Conservation (phyloP, 139 green algal species). For the Picochlorum sp. region DNA sequence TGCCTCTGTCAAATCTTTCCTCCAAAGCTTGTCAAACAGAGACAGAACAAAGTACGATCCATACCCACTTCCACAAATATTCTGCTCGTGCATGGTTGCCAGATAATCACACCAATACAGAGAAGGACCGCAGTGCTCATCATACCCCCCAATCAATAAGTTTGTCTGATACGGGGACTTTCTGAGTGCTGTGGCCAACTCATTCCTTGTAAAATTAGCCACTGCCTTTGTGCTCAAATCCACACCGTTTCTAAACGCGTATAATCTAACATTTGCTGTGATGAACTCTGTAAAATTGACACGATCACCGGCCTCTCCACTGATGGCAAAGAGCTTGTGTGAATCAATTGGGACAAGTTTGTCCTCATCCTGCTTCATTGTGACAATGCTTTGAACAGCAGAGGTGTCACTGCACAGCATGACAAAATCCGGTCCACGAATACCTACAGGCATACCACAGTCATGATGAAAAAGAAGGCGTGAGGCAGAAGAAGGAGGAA, state of each 20-base stretch:
- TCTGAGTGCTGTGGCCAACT: conserved; percentile 88
- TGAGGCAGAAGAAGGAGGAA: background rate
- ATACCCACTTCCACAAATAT: conserved; percentile 94
- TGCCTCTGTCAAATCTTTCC: conserved; percentile 68
- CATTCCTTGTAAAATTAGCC: conserved; percentile 80
- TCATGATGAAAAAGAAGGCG: background rate
- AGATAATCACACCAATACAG: conserved; percentile 99
- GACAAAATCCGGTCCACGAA: conserved; percentile 85
- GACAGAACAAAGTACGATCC: conserved; percentile 90
- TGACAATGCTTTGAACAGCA: conserved; percentile 85
- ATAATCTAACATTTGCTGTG: conserved; percentile 87
- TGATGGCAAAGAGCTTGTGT: conserved; percentile 83
- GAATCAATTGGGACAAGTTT: conserved; percentile 61
- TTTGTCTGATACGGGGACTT: conserved; percentile 91
- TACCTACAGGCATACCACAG: conserved; percentile 21
- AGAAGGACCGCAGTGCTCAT: conserved; percentile 66
- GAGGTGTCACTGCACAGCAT: conserved; percentile 86
- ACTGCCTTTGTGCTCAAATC: conserved; percentile 79
- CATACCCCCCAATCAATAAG: conserved; percentile 89
- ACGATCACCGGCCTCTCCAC: conserved; percentile 83
- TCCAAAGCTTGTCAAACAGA: conserved; percentile 94
- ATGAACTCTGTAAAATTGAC: conserved; percentile 84
- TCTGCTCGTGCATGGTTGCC: conserved; percentile 92
- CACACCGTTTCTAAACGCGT: conserved; percentile 74
- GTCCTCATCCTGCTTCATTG: conserved; percentile 94